These are phyloP conservation scores for Solanum chaucha DNA, from an alignment of 257 asterid species.

Conservation along the genomic window DNA sequence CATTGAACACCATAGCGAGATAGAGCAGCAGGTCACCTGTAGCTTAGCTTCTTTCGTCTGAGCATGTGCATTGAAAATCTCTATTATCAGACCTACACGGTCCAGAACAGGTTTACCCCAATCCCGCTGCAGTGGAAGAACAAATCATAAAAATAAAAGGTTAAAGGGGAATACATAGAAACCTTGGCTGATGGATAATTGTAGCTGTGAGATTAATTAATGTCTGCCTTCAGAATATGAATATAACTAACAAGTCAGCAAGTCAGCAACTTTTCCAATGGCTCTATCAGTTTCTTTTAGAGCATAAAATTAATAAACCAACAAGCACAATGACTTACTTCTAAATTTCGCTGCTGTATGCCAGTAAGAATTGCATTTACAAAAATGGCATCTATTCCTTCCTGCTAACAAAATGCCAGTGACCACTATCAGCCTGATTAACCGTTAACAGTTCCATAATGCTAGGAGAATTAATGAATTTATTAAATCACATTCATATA, in stretches of 20 bases:
- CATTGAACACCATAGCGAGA: not conserved
- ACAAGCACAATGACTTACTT: slow-evolving; percentile 32
- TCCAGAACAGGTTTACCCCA: slow-evolving; percentile 95
- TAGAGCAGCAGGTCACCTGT: slow-evolving; percentile 42
- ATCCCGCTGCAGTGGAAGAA: slow-evolving; percentile 29
- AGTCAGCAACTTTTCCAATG: not conserved
- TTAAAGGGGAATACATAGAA: not conserved
- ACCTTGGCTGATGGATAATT: not conserved
- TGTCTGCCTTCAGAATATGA: not conserved
- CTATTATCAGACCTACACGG: slow-evolving; percentile 87
- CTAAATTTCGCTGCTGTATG: slow-evolving; percentile 86
- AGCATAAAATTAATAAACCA: not conserved
- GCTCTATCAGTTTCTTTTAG: not conserved
- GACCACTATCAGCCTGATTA: not conserved
- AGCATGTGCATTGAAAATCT: slow-evolving; percentile 96
- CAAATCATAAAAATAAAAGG: not conserved
- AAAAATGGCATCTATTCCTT: slow-evolving; percentile 74
- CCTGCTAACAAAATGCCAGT: slow-evolving; percentile 24
- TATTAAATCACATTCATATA: not conserved
- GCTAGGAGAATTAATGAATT: not conserved
- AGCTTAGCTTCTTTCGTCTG: slow-evolving; percentile 95
- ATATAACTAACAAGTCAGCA: not conserved
- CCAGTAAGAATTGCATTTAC: slow-evolving; percentile 82
- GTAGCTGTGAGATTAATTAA: not conserved
- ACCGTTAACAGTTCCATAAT: not conserved